Percentiles rank a stretch among this genome's conserved stretches.
Conservation (phyloP, 371 early-diverging fungal genomes). For the Mortierella sp. region DNA sequence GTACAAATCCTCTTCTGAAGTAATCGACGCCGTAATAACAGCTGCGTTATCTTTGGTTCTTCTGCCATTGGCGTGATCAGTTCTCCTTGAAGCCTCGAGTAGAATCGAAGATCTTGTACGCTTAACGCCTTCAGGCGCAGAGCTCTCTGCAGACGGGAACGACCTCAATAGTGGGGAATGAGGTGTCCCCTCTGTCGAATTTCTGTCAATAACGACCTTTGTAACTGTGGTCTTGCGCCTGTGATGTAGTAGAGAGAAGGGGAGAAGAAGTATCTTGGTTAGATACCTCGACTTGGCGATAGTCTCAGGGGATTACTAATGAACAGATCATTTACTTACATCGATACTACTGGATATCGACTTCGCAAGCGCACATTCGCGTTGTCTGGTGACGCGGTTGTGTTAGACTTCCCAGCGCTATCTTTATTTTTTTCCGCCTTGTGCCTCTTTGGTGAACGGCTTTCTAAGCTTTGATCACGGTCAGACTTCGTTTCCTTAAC, state of each 20-base stretch:
- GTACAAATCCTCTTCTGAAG: conserved; percentile 33
- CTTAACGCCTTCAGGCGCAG: not conserved
- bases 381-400: not conserved
- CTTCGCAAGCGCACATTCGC: not conserved
- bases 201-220: conserved; percentile 2
- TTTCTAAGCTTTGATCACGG: not conserved
- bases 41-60: not conserved
- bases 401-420: not conserved
- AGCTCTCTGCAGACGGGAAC: conserved; percentile 1
- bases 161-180: not conserved
- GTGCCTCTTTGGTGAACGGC: conserved; percentile 2
- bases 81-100: not conserved
- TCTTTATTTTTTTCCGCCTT: not conserved
- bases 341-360: conserved; percentile 16
- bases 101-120: not conserved
- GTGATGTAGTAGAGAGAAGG: too few relatives aligned
- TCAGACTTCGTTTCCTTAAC: not conserved
- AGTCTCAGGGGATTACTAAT: not conserved
- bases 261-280: not conserved
- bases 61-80: not conserved
- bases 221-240: conserved; percentile 26
- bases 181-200: conserved; percentile 8
- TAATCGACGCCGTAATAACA: conserved; percentile 11
- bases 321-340: conserved; percentile 3
- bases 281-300: not conserved